phyloP scores from a whole-genome alignment of 208 protist species.

The Crithidia bombi region DNA sequence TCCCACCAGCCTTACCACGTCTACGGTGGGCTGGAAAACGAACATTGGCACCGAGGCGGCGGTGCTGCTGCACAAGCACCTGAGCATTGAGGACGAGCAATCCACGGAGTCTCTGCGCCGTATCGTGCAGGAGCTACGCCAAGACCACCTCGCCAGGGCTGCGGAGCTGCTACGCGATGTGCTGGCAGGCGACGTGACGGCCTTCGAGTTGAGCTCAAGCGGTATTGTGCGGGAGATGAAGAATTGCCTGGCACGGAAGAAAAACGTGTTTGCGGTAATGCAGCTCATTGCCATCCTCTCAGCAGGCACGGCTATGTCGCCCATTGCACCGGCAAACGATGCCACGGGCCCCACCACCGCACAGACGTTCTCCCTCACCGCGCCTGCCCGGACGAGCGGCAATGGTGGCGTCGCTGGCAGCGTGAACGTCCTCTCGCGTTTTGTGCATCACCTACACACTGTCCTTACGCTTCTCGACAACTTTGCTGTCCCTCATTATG shows the following conservation, averaged over 20 bases:
- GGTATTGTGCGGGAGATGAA: constrained; percentile 43
- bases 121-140: constrained; percentile 48
- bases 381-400: not conserved
- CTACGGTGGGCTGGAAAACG: constrained; percentile 41
- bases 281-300: constrained; percentile 33
- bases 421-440: constrained; percentile 13
- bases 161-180: constrained; percentile 43
- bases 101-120: constrained; percentile 36
- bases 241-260: constrained; percentile 21
- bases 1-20: constrained; percentile 22
- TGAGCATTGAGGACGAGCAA: constrained; percentile 42
- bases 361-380: no score
- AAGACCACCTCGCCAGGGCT: constrained; percentile 46
- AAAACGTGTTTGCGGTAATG: constrained; percentile 35
- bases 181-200: constrained; percentile 52
- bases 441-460: constrained; percentile 47
- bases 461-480: constrained; percentile 42
- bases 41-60: constrained; percentile 48
- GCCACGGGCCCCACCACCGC: no score
- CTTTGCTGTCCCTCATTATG: constrained; percentile 31
- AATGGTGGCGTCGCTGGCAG: not conserved
- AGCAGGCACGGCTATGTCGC: not conserved
- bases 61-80: constrained; percentile 43
- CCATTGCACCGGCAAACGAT: not conserved
- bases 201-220: constrained; percentile 70